Percentiles rank a stretch among this genome's conserved stretches.
phyloP scores from a whole-genome alignment of 345 rosid genomes.

The Lumnitzera racemosa region DNA sequence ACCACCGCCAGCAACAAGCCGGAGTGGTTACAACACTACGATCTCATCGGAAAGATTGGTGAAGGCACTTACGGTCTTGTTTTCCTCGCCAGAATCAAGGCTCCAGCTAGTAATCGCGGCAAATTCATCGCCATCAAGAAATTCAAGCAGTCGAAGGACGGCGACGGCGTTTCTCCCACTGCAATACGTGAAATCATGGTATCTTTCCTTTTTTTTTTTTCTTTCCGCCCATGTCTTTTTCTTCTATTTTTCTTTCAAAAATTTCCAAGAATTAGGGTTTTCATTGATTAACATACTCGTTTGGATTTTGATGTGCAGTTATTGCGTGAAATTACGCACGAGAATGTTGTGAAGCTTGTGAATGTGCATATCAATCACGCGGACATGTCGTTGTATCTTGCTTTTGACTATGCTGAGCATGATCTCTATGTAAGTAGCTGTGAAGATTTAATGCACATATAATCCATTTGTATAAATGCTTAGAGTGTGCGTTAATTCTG shows the following conservation, averaged over 20 bases:
- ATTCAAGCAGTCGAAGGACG: constrained; percentile 98
- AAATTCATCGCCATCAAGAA: constrained; percentile 93
- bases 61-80: constrained; percentile 99
- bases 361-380: constrained; percentile 93
- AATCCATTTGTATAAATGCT: no score
- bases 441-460: background rate
- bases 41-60: constrained; percentile 95
- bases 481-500: no score
- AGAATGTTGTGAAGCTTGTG: constrained; percentile 95
- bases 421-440: constrained; percentile 58
- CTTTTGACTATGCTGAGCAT: constrained; percentile 91
- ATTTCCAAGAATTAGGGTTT: no score
- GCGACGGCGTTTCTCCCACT: constrained; percentile 99
- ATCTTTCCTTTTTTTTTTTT: constrained; percentile 3
- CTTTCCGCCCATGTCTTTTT: background rate
- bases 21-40: constrained; percentile 97
- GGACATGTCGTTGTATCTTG: constrained; percentile 94
- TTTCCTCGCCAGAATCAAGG: constrained; percentile 79
- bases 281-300: background rate
- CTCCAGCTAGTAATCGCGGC: constrained; percentile 59
- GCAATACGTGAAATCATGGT: constrained; percentile 96
- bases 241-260: no score
- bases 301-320: constrained; percentile 26
- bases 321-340: constrained; percentile 88
- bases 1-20: constrained; percentile 40